Evolutionary conservation across 495 filamentous ascomycete species (phyloP).

Genomic region (Penicillium turbatum): DNA sequence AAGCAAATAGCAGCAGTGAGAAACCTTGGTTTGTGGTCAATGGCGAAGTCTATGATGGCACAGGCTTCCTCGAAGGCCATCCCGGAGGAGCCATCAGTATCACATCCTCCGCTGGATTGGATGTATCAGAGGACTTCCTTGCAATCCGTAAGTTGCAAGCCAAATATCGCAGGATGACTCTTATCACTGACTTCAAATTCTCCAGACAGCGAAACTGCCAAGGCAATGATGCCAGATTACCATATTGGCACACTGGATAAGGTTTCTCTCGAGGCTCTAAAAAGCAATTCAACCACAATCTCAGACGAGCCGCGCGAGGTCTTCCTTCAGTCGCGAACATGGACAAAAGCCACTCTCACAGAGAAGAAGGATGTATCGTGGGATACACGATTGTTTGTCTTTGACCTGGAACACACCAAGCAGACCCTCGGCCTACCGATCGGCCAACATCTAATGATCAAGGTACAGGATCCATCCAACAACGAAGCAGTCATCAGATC

Average conservation of each 20-base stretch:
- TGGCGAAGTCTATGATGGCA: conserved; percentile 90
- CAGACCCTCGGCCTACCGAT: conserved; percentile 77
- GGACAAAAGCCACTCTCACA: conserved; percentile 65
- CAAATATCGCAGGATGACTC: background rate
- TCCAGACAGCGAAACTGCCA: conserved; percentile 84
- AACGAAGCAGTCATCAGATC: conserved; percentile 75
- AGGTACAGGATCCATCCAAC: conserved; percentile 60
- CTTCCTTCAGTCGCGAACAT: conserved; percentile 69
- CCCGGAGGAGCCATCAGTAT: conserved; percentile 90
- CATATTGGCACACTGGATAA: conserved; percentile 77
- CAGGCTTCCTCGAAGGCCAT: conserved; percentile 75
- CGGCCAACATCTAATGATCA: conserved; percentile 88
- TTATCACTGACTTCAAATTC: conserved; percentile 9
- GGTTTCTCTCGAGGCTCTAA: conserved; percentile 50
- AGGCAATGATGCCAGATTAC: conserved; percentile 84
- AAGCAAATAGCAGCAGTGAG: conserved; percentile 58
- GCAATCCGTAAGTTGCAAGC: conserved; percentile 70
- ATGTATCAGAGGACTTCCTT: conserved; percentile 91
- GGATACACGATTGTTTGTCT: conserved; percentile 82
- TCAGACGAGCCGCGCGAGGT: conserved; percentile 43
- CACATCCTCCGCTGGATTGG: conserved; percentile 73
- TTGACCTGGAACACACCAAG: conserved; percentile 67
- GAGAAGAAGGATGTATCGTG: conserved; percentile 64
- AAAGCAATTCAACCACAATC: conserved; percentile 19
- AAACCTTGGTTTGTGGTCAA: conserved; percentile 91